phyloP scores from a whole-genome alignment of 1,284 basidiomycete species.

The Coriolopsis trogii region DNA sequence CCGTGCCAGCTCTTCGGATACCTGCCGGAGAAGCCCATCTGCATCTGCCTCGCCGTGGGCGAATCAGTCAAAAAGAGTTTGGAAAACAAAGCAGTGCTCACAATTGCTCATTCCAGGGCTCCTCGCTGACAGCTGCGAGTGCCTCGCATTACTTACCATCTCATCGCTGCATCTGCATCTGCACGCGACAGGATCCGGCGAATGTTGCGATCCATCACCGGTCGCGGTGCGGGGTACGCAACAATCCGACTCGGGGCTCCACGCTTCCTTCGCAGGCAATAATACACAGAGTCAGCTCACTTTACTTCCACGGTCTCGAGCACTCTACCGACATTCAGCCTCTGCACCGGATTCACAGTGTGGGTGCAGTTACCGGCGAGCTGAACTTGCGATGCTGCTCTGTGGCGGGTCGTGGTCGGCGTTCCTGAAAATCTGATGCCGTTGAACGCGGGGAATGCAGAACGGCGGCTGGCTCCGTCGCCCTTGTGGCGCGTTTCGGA shows the following conservation, averaged over 20 bases:
- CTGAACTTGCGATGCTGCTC: background rate
- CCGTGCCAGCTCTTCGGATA: too few species aligned
- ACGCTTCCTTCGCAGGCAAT: conserved; percentile 13
- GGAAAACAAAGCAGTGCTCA: conserved; percentile 15
- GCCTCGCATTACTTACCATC: conserved; percentile 9
- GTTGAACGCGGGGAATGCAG: background rate
- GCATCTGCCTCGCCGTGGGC: conserved; percentile 10
- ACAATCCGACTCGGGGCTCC: conserved; percentile 7
- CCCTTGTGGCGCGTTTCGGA: conserved; percentile 3
- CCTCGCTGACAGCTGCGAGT: conserved; percentile 3
- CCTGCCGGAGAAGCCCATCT: conserved; percentile 5
- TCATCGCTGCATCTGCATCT: conserved; percentile 9
- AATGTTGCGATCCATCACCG: conserved; percentile 25
- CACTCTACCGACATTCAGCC: conserved; percentile 10
- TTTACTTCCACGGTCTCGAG: conserved; percentile 5
- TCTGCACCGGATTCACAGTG: background rate
- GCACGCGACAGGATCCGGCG: conserved; percentile 16
- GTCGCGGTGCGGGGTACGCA: conserved; percentile 3
- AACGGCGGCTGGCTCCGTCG: background rate
- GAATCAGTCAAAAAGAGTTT: conserved; percentile 24
- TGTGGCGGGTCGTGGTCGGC: background rate
- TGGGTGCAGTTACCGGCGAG: background rate
- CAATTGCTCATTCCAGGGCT: background rate
- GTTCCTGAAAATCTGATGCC: background rate
- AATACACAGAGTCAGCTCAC: conserved; percentile 4